Evolutionary conservation across 805 yeast genomes (phyloP).

Genomic region (Zygosaccharomyces lentus): DNA sequence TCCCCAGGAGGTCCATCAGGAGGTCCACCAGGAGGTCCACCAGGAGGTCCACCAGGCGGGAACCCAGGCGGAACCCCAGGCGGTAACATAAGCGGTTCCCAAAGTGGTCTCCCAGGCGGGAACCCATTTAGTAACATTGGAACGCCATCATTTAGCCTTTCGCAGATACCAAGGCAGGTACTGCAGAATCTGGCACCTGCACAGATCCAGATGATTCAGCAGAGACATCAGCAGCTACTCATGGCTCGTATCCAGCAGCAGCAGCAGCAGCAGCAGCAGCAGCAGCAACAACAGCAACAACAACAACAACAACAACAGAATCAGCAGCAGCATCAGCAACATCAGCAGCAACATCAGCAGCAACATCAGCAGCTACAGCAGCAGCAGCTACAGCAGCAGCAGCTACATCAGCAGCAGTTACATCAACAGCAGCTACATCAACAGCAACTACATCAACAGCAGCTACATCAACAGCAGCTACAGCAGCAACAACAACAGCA

Average conservation of each 20-base stretch:
- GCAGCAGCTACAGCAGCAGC: slow-evolving; percentile 9
- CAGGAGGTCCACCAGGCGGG: slow-evolving; percentile 29
- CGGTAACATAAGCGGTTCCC: slow-evolving; percentile 13
- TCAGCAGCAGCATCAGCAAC: slow-evolving; percentile 6
- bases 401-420: slow-evolving; percentile 6
- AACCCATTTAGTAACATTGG: slow-evolving; percentile 33
- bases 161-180: slow-evolving; percentile 34
- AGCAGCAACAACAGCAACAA: slow-evolving; percentile 16
- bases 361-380: slow-evolving; percentile 13
- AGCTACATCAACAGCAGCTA: slow-evolving; percentile 7
- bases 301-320: slow-evolving; percentile 11
- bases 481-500: slow-evolving; percentile 8
- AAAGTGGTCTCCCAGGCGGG: slow-evolving; percentile 17
- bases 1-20: slow-evolving; percentile 34
- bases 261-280: slow-evolving; percentile 19
- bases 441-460: slow-evolving; percentile 9
- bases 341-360: slow-evolving; percentile 12
- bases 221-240: slow-evolving; percentile 33
- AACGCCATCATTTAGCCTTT: slow-evolving; percentile 33
- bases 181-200: slow-evolving; percentile 30
- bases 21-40: not conserved
- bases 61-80: slow-evolving; percentile 18
- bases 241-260: slow-evolving; percentile 30
- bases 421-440: slow-evolving; percentile 7
- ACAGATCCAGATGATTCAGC: slow-evolving; percentile 35